Percentiles rank a stretch among this genome's conserved stretches.
phyloP scores from a whole-genome alignment of 179 eudicot species.

The Spinacia oleracea region DNA sequence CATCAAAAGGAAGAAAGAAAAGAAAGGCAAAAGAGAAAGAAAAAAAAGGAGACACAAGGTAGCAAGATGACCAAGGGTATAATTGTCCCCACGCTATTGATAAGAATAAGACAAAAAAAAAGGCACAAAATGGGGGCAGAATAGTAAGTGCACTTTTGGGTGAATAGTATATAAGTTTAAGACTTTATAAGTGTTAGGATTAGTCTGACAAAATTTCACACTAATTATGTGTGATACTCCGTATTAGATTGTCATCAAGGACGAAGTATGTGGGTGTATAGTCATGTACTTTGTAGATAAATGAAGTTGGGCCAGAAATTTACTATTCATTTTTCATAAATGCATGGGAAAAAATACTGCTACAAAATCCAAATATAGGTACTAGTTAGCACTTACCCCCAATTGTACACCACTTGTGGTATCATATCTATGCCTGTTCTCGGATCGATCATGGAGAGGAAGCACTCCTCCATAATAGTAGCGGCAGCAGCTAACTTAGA shows the following conservation, averaged over 20 bases:
- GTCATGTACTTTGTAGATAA: neutral
- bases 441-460: conserved; percentile 89
- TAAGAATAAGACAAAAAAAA: too few species aligned
- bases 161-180: too few species aligned
- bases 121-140: too few species aligned
- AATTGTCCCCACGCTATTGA: too few species aligned
- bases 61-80: too few species aligned
- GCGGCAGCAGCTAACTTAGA: conserved; percentile 93
- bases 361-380: conserved; percentile 3
- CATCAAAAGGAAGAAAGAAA: too few species aligned
- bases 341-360: neutral
- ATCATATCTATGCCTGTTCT: conserved; percentile 95
- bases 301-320: neutral
- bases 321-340: neutral
- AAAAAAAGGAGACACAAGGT: too few species aligned
- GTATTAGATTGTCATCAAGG: neutral
- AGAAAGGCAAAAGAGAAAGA: too few species aligned
- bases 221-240: neutral
- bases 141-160: too few species aligned
- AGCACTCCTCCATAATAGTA: conserved; percentile 97
- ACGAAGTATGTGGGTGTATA: neutral
- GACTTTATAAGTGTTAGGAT: too few species aligned
- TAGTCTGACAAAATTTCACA: neutral
- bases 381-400: conserved; percentile 96
- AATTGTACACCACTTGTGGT: conserved; percentile 87